These are phyloP conservation scores for Aspergillus bombycis DNA, from an alignment of 2,329 filamentous ascomycete species.

Conservation along the genomic window DNA sequence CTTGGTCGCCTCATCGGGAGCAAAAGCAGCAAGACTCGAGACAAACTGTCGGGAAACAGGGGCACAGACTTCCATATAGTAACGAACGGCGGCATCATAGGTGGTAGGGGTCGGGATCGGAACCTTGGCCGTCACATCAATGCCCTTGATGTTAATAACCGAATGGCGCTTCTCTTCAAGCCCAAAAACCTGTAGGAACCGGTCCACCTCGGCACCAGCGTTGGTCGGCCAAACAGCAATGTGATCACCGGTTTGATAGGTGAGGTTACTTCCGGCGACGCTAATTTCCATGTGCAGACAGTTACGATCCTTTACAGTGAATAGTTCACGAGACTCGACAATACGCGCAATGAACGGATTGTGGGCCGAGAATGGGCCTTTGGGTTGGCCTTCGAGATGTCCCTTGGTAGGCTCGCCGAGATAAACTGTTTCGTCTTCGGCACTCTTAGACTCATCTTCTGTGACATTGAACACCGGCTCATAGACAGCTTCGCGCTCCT, in stretches of 20 bases:
- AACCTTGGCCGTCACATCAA: conserved; percentile 94
- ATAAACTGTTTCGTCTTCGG: conserved; percentile 81
- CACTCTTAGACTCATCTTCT: conserved; percentile 72
- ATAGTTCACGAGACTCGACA: conserved; percentile 85
- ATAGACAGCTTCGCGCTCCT: conserved; percentile 95
- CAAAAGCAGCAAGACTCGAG: conserved; percentile 82
- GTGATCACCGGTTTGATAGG: conserved; percentile 96
- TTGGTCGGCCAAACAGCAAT: conserved; percentile 98
- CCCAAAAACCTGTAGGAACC: conserved; percentile 79
- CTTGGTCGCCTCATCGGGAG: conserved; percentile 82
- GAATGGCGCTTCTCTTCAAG: conserved; percentile 75
- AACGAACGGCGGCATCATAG: conserved; percentile 88
- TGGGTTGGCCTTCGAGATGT: conserved; percentile 82
- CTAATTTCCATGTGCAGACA: conserved; percentile 97
- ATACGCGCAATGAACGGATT: conserved; percentile 97
- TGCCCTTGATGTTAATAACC: conserved; percentile 85
- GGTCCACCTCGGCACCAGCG: conserved; percentile 86
- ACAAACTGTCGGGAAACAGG: conserved; percentile 96
- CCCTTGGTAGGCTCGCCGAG: conserved; percentile 95
- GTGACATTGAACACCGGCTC: conserved; percentile 87
- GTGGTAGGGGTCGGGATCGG: conserved; percentile 97
- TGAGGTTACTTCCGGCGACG: conserved; percentile 83
- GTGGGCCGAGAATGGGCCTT: conserved; percentile 92
- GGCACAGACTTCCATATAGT: conserved; percentile 95
- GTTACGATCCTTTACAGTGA: conserved; percentile 86